phyloP scores from a whole-genome alignment of 768 basidiomycete genomes.

The Dacryopinax primogenitus region DNA sequence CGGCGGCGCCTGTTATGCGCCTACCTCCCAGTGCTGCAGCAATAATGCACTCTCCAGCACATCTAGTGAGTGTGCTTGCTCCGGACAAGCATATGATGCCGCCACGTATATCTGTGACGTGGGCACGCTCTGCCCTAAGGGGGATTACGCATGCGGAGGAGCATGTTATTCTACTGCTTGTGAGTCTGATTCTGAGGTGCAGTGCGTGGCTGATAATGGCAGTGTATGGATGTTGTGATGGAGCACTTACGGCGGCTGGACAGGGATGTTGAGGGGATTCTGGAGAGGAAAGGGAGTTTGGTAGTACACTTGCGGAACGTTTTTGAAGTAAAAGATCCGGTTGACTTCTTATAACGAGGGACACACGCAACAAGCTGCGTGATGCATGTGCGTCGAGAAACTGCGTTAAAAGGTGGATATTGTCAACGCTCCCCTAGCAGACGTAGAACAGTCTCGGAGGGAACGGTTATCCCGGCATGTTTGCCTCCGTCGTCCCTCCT shows the following conservation, averaged over 20 bases:
- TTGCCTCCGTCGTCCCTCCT: too few species aligned
- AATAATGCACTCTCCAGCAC: not conserved
- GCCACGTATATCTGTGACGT: conserved; percentile 2
- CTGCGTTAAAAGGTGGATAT: too few species aligned
- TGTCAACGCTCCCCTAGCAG: too few species aligned
- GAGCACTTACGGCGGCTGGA: conserved; percentile 1
- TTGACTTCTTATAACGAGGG: too few species aligned
- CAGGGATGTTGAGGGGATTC: not conserved
- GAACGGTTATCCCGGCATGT: too few species aligned
- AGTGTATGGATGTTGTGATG: conserved; percentile 10
- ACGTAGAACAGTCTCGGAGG: too few species aligned
- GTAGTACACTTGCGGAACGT: too few species aligned
- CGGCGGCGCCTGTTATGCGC: conserved; percentile 4
- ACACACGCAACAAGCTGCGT: too few species aligned
- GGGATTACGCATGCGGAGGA: conserved; percentile 1
- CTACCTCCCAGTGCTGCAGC: conserved; percentile 6
- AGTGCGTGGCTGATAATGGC: not conserved
- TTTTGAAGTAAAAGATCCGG: too few species aligned
- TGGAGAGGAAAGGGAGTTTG: too few species aligned
- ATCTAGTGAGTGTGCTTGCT: conserved; percentile 1
- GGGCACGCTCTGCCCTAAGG: not conserved
- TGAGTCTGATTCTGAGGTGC: not conserved
- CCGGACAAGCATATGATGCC: not conserved
- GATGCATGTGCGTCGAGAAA: too few species aligned
- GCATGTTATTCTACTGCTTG: conserved; percentile 6